Evolutionary conservation across 2,329 filamentous ascomycete species (phyloP), one percentile per base, ranked within the genome.

Genomic region (Exophiala spinifera): DNA sequence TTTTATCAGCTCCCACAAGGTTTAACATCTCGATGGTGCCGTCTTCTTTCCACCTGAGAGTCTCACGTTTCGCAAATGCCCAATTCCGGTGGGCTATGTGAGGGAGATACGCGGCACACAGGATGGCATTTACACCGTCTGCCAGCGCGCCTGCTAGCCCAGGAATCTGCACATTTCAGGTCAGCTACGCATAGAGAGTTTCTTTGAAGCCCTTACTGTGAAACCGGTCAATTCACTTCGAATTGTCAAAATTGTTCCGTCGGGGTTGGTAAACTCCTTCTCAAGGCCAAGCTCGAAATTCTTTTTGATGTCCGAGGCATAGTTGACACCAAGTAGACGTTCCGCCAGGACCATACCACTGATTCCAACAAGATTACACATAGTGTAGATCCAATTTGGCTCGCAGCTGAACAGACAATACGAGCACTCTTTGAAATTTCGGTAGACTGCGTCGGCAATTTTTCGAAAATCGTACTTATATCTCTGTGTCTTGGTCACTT

Each of bases 21-120:
- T 58, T 58, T 8, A 40, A 21, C 7, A 61, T 13, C 28, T 55
- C 42, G 2, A 61, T 15, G 2, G 50, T 20, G 17, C 58, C 58
- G 5, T 55, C 44, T 11, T 51, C 43, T 49, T 58, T 42, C 42
- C 48, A 53, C 31, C 44, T 37, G 14, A 57, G 28, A 5, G 51
- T 53, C 40, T 61, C 58, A 20, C 47, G 55, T 34, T 53, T 55
- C 31, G 55, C 47, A 37, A 61, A 58, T 7, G 58, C 58, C 58
- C 58, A 61, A 42, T 58, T 61, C n/a, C 58, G 52, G 43, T 58
- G 55, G 13, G 58, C 58, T 19, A 61, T 61, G 45, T 49, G 44
- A 17, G 55, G 55, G 3, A 61, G 52, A 31, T 58, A 58, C 4
- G 51, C 53, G 19, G 55, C 52, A 46, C 58, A 61, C 20, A 61